A percentile compares a stretch with the other conserved stretches of the same genome.
These are phyloP conservation scores for Rhizoctonia solani DNA, from an alignment of 1,284 basidiomycete species.

Conservation along the genomic window DNA sequence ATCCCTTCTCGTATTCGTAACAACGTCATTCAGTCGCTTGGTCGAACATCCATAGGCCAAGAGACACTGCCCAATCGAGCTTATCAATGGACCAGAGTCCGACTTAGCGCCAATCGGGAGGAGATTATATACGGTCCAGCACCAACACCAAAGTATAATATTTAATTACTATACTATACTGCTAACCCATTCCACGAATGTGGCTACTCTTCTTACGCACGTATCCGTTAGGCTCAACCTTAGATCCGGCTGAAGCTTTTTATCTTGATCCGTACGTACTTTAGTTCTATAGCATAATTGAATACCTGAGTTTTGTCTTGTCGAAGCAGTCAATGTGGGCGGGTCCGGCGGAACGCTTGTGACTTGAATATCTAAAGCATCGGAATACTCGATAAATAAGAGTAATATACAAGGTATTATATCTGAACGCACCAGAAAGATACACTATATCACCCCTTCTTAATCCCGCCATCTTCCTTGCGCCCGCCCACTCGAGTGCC, in stretches of 20 bases:
- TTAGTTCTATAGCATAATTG: slow-evolving; percentile 72
- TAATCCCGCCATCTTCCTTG: slow-evolving; percentile 42
- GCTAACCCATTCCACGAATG: slow-evolving; percentile 61
- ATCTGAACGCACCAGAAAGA: slow-evolving; percentile 64
- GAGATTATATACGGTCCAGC: too few relatives aligned
- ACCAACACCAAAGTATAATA: too few relatives aligned
- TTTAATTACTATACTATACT: slow-evolving; percentile 28
- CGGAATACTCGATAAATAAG: slow-evolving; percentile 55
- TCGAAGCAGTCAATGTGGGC: slow-evolving; percentile 34
- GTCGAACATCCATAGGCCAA: too few relatives aligned
- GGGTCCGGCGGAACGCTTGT: slow-evolving; percentile 32
- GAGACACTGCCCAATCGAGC: too few relatives aligned
- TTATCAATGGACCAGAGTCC: too few relatives aligned
- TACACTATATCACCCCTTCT: slow-evolving; percentile 71
- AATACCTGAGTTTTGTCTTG: slow-evolving; percentile 43
- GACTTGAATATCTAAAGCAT: slow-evolving; percentile 30
- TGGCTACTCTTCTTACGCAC: slow-evolving; percentile 64
- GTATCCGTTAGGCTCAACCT: slow-evolving; percentile 69
- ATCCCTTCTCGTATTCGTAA: too few relatives aligned
- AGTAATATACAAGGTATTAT: slow-evolving; percentile 49
- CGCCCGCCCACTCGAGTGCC: slow-evolving; percentile 69
- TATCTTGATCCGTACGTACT: slow-evolving; percentile 57
- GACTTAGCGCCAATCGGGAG: too few relatives aligned
- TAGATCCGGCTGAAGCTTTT: slow-evolving; percentile 66
- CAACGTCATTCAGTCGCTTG: too few relatives aligned